Conservation (phyloP, 2,329 filamentous ascomycete species). For the Clarireedia sp. region DNA sequence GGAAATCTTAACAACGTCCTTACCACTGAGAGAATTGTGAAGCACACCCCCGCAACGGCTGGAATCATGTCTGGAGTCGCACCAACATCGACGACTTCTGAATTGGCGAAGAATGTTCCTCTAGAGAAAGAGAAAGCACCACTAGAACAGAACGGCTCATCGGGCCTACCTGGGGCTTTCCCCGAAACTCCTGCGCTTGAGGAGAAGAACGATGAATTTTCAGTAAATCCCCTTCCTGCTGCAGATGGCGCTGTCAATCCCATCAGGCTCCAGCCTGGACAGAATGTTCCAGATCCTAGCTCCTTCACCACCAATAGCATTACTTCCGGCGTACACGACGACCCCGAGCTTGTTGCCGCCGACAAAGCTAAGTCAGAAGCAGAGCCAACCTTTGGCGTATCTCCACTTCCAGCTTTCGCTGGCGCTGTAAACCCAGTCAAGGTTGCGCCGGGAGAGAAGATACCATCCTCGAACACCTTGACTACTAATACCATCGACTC, state of each 20-base stretch:
- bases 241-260: constrained; percentile 67
- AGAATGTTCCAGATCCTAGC: constrained; percentile 65
- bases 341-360: constrained; percentile 67
- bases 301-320: constrained; percentile 59
- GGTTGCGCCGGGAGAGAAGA: constrained; percentile 70
- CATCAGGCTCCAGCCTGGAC: constrained; percentile 69
- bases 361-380: constrained; percentile 27
- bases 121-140: constrained; percentile 39
- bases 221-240: constrained; percentile 55
- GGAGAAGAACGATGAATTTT: constrained; percentile 33
- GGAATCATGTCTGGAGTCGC: constrained; percentile 58
- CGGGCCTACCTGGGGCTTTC: constrained; percentile 57
- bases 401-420: constrained; percentile 54
- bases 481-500: constrained; percentile 60
- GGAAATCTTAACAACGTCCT: constrained; percentile 94
- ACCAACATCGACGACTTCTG: constrained; percentile 64
- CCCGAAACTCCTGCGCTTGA: constrained; percentile 59
- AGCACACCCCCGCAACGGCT: constrained; percentile 37
- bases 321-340: constrained; percentile 67
- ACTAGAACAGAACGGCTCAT: constrained; percentile 29
- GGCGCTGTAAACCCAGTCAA: constrained; percentile 71
- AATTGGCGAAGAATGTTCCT: constrained; percentile 58
- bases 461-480: constrained; percentile 59
- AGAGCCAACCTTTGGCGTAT: constrained; percentile 46
- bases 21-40: constrained; percentile 59